These are phyloP conservation scores for Lichenothelia convexa DNA, from an alignment of 495 filamentous ascomycete genomes.

Conservation along the genomic window DNA sequence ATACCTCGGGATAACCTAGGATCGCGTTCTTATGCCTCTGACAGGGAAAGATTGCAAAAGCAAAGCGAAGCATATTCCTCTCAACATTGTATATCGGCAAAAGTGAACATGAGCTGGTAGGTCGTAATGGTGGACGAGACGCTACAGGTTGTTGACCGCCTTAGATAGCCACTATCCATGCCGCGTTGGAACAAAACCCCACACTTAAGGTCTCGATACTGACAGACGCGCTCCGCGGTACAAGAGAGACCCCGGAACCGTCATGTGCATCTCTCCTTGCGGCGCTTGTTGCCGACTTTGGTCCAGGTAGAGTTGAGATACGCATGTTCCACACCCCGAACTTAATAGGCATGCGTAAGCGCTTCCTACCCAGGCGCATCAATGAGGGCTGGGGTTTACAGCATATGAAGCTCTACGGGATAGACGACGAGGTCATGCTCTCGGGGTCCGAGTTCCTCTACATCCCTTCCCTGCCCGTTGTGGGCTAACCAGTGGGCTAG, in stretches of 20 bases:
- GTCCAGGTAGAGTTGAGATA: conserved; percentile 71
- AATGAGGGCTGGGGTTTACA: conserved; percentile 98
- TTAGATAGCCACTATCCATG: conserved; percentile 56
- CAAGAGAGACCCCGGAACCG: conserved; percentile 69
- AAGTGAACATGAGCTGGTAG: conserved; percentile 71
- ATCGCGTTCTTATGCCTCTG: too few species aligned
- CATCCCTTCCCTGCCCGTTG: neutral
- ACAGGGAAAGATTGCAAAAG: conserved; percentile 62
- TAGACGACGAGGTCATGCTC: conserved; percentile 91
- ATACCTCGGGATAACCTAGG: too few species aligned
- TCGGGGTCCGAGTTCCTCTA: conserved; percentile 42
- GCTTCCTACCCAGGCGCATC: conserved; percentile 64
- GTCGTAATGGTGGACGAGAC: conserved; percentile 2
- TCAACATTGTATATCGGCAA: conserved; percentile 94
- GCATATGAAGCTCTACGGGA: conserved; percentile 97
- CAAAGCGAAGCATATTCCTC: conserved; percentile 65
- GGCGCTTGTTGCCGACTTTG: conserved; percentile 65
- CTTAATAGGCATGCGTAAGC: conserved; percentile 70
- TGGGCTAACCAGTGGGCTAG: conserved; percentile 18
- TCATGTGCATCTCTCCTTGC: conserved; percentile 83
- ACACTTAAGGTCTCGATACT: conserved; percentile 73
- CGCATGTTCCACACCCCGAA: conserved; percentile 98
- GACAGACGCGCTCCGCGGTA: conserved; percentile 83
- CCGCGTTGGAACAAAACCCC: conserved; percentile 55
- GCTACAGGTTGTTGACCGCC: neutral